phyloP scores from a whole-genome alignment of 805 yeast genomes.

The Monosporozyma solicola region DNA sequence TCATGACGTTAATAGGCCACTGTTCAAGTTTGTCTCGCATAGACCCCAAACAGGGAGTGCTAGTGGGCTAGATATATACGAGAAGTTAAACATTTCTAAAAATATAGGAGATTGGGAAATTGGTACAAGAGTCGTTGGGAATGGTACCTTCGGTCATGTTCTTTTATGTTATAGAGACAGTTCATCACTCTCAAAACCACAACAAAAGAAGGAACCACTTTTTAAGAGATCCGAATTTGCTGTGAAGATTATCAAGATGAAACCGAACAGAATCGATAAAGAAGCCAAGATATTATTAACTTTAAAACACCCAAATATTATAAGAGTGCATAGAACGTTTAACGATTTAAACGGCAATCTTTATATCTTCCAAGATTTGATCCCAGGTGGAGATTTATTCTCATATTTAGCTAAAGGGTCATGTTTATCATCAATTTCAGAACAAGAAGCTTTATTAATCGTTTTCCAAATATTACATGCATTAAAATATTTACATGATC shows the following conservation, averaged over 20 bases:
- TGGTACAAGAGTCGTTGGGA: slow-evolving; percentile 37
- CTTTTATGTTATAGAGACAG: slow-evolving; percentile 10
- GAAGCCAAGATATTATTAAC: slow-evolving; percentile 38
- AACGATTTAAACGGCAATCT: slow-evolving; percentile 21
- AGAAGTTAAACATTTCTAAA: slow-evolving; percentile 15
- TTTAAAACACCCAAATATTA: slow-evolving; percentile 42
- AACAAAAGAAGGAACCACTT: slow-evolving; percentile 7
- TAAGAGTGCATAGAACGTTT: slow-evolving; percentile 34
- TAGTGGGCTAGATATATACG: background rate
- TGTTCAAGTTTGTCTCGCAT: slow-evolving; percentile 1
- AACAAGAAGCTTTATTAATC: slow-evolving; percentile 45
- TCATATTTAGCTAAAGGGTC: slow-evolving; percentile 42
- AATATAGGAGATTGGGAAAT: slow-evolving; percentile 35
- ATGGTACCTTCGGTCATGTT: slow-evolving; percentile 54
- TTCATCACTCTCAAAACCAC: background rate
- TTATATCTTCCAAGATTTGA: slow-evolving; percentile 41
- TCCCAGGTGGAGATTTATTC: slow-evolving; percentile 52
- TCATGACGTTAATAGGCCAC: background rate
- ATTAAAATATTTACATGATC: slow-evolving; percentile 43
- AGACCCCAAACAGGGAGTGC: background rate
- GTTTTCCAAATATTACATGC: slow-evolving; percentile 51
- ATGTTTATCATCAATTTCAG: slow-evolving; percentile 37
- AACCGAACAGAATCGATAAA: slow-evolving; percentile 24
- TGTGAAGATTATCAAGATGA: slow-evolving; percentile 37
- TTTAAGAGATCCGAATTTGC: slow-evolving; percentile 33